These are phyloP conservation scores for Yamadazyma nakazawae DNA, from an alignment of 805 yeast genomes.

Conservation along the genomic window DNA sequence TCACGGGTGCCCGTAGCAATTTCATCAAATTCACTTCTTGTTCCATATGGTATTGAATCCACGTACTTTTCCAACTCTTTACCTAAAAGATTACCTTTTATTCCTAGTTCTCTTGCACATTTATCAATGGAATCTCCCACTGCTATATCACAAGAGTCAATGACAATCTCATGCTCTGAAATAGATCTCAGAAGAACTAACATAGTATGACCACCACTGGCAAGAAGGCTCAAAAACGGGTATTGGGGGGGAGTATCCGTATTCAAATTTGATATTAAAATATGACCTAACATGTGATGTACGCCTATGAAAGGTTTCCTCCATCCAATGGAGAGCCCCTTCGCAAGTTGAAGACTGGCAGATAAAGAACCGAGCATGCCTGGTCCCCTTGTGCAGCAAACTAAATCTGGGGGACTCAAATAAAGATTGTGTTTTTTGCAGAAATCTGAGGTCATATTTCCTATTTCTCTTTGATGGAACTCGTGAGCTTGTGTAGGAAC, in stretches of 20 bases:
- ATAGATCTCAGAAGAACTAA: constrained; percentile 64
- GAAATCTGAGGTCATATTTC: constrained; percentile 46
- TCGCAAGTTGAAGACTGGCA: constrained; percentile 79
- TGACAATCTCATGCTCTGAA: constrained; percentile 65
- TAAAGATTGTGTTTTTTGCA: constrained; percentile 28
- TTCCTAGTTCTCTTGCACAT: constrained; percentile 81
- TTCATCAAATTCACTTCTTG: constrained; percentile 21
- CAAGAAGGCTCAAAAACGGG: constrained; percentile 75
- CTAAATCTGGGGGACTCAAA: constrained; percentile 55
- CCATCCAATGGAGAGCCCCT: constrained; percentile 82
- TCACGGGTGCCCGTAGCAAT: constrained; percentile 20
- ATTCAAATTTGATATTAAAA: constrained; percentile 46
- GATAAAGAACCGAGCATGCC: constrained; percentile 91
- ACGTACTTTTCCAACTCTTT: constrained; percentile 69
- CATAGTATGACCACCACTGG: constrained; percentile 95
- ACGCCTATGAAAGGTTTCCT: constrained; percentile 79
- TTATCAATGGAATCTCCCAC: constrained; percentile 93
- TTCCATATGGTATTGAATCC: constrained; percentile 25
- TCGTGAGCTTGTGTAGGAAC: constrained; percentile 80
- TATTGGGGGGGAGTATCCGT: constrained; percentile 39
- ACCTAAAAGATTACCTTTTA: constrained; percentile 82
- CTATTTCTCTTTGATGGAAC: constrained; percentile 67
- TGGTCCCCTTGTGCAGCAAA: constrained; percentile 93
- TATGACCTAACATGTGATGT: constrained; percentile 94
- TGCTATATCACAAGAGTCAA: constrained; percentile 82